Percentiles rank a stretch among this genome's conserved stretches.
Evolutionary conservation across 352 stramenopile species (phyloP).

Genomic region (Pythium aphanidermatum): DNA sequence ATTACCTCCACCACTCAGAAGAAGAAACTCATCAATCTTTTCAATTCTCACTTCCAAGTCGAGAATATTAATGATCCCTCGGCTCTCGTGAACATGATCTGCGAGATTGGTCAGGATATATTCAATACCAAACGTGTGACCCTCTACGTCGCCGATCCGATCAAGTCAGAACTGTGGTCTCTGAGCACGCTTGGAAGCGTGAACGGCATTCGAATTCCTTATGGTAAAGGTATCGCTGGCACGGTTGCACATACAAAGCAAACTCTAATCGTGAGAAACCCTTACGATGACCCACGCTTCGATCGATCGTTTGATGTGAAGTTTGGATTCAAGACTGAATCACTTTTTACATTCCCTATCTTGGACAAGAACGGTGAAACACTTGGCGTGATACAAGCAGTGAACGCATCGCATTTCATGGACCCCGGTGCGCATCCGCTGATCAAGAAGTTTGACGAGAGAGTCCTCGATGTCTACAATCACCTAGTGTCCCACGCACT

Average conservation of each 20-base stretch:
- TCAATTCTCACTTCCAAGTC: constrained; percentile 58
- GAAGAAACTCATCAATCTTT: constrained; percentile 56
- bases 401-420: constrained; percentile 53
- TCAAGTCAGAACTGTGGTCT: constrained; percentile 73
- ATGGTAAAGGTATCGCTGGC: constrained; percentile 70
- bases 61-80: constrained; percentile 66
- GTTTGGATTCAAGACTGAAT: constrained; percentile 81
- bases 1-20: constrained; percentile 54
- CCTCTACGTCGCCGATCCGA: constrained; percentile 65
- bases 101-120: constrained; percentile 50
- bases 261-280: constrained; percentile 52
- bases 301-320: constrained; percentile 75
- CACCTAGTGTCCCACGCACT: constrained; percentile 54
- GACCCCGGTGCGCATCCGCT: constrained; percentile 31
- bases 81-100: constrained; percentile 67
- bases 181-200: constrained; percentile 63
- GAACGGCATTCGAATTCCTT: constrained; percentile 68
- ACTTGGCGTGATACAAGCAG: constrained; percentile 54
- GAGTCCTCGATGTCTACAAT: constrained; percentile 58
- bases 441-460: constrained; percentile 52
- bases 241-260: constrained; percentile 54
- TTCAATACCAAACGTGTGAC: constrained; percentile 70
- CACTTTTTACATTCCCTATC: constrained; percentile 65
- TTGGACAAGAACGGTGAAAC: constrained; percentile 59
- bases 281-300: constrained; percentile 76